Evolutionary conservation across 352 stramenopile species (phyloP).

Genomic region (Pythium volutum): DNA sequence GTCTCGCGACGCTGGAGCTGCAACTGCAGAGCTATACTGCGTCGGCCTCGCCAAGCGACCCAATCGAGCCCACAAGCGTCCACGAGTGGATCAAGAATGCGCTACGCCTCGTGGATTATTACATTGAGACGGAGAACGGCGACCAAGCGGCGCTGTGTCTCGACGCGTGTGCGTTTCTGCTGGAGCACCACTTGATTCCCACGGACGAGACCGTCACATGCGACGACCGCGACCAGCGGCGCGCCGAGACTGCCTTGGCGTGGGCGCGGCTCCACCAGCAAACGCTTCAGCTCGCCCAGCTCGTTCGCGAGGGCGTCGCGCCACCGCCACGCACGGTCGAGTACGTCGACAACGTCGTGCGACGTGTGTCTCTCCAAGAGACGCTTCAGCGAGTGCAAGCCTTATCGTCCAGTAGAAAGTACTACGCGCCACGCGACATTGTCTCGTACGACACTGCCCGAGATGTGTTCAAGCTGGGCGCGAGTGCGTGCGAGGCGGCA

Average conservation of each 20-base stretch:
- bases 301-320: conserved; percentile 12
- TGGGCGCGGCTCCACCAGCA: conserved; percentile 54
- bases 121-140: conserved; percentile 42
- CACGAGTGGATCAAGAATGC: conserved; percentile 60
- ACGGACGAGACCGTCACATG: not conserved
- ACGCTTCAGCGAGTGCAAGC: not conserved
- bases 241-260: conserved; percentile 41
- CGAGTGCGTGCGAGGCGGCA: conserved; percentile 39
- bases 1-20: conserved; percentile 58
- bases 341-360: conserved; percentile 17
- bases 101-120: conserved; percentile 58
- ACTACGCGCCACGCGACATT: conserved; percentile 25
- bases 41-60: not conserved
- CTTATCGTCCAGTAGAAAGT: conserved; percentile 23
- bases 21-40: conserved; percentile 33
- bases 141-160: conserved; percentile 50
- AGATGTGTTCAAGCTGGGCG: conserved; percentile 60
- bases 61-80: conserved; percentile 19
- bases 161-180: conserved; percentile 41
- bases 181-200: conserved; percentile 21
- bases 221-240: conserved; percentile 27
- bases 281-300: conserved; percentile 39
- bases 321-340: conserved; percentile 2
- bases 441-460: conserved; percentile 49
- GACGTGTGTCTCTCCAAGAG: conserved; percentile 6